Evolutionary conservation across 441 rosid genomes (phyloP).

Genomic region (Biscutella laevigata): DNA sequence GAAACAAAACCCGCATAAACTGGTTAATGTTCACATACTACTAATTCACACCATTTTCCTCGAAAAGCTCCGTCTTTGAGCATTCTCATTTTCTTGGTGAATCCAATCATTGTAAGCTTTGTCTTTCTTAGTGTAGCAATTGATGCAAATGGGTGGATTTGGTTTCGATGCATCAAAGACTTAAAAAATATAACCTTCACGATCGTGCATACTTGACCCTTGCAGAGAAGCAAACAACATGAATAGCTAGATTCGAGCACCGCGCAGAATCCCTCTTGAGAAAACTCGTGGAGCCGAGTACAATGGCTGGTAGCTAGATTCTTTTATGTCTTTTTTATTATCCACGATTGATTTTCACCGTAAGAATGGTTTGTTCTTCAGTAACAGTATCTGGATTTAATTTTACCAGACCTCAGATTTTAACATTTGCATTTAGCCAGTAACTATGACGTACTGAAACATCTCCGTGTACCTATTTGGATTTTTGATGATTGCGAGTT

Average conservation of each 20-base stretch:
- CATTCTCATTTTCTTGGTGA: neutral
- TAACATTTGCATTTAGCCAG: too few relatives aligned
- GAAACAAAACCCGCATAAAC: too few relatives aligned
- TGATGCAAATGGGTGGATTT: slow-evolving; percentile 99
- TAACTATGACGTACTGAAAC: neutral
- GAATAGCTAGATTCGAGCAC: slow-evolving; percentile 86
- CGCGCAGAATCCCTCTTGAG: slow-evolving; percentile 77
- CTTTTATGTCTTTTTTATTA: too few relatives aligned
- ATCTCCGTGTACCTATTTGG: neutral
- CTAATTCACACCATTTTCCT: neutral
- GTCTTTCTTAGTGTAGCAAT: slow-evolving; percentile 46
- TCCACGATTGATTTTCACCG: neutral
- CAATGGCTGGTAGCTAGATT: neutral
- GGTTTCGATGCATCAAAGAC: slow-evolving; percentile 89
- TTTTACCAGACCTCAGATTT: neutral
- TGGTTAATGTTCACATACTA: slow-evolving; percentile 34
- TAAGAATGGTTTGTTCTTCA: neutral
- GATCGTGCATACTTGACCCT: neutral
- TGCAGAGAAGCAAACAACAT: slow-evolving; percentile 86
- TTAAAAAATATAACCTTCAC: neutral
- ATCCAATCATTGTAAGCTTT: neutral
- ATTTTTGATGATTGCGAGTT: neutral
- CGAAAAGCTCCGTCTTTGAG: neutral
- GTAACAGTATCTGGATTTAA: neutral
- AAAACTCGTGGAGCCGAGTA: slow-evolving; percentile 36